Conservation (phyloP, 2,329 filamentous ascomycete species). For the Epichloe brachyelytri region DNA sequence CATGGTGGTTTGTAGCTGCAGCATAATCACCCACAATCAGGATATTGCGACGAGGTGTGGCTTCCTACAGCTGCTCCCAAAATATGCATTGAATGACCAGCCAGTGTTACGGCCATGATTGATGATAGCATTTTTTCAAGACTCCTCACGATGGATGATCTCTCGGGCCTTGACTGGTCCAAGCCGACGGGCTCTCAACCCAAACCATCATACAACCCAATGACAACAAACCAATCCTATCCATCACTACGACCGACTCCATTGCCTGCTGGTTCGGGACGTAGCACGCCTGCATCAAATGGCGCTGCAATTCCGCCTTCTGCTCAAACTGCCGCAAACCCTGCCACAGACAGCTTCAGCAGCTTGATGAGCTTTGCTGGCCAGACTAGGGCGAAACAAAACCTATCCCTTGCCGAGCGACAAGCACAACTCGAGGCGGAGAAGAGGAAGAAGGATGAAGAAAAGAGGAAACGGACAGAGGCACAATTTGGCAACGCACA, state of each 20-base stretch:
- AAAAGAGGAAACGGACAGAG: slow-evolving; percentile 58
- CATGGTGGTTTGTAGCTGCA: background rate
- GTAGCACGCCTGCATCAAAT: slow-evolving; percentile 41
- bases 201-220: slow-evolving; percentile 18
- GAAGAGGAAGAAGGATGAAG: slow-evolving; percentile 60
- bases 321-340: slow-evolving; percentile 34
- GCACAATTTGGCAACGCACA: slow-evolving; percentile 63
- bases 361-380: slow-evolving; percentile 51
- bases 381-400: slow-evolving; percentile 46
- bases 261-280: slow-evolving; percentile 41
- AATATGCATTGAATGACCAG: slow-evolving; percentile 5
- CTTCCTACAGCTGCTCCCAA: background rate
- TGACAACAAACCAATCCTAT: slow-evolving; percentile 31
- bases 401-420: slow-evolving; percentile 65
- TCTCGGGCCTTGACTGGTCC: slow-evolving; percentile 47
- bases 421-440: slow-evolving; percentile 54
- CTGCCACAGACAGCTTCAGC: slow-evolving; percentile 62
- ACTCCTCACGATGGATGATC: slow-evolving; percentile 42
- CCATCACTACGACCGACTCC: slow-evolving; percentile 41
- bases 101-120: slow-evolving; percentile 4
- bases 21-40: background rate
- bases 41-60: background rate
- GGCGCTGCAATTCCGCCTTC: slow-evolving; percentile 25
- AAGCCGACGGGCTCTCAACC: slow-evolving; percentile 23
- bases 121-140: slow-evolving; percentile 1